Conservation (phyloP, 2,329 filamentous ascomycete species). For the Cercospora berteroae region DNA sequence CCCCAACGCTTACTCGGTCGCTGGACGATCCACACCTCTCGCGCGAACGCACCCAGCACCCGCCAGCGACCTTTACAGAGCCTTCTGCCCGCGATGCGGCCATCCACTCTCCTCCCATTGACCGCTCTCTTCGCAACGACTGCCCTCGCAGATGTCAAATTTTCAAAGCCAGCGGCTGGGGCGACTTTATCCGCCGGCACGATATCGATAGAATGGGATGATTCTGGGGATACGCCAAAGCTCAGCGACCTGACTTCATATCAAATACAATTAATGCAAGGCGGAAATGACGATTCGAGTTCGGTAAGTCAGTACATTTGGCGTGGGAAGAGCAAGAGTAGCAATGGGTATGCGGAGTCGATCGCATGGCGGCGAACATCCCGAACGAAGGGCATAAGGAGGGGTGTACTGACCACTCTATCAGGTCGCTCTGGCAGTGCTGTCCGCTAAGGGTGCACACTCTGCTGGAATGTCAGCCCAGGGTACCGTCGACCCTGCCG, state of each 20-base stretch:
- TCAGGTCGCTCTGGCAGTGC: constrained; percentile 1
- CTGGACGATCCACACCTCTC: not conserved
- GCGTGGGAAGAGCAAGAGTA: not conserved
- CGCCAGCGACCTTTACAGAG: not conserved
- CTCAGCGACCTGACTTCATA: constrained; percentile 55
- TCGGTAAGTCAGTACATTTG: constrained; percentile 42
- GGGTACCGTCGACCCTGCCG: constrained; percentile 21
- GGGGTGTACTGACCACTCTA: not conserved
- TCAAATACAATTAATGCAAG: constrained; percentile 59
- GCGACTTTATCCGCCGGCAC: constrained; percentile 50
- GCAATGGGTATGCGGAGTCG: not conserved
- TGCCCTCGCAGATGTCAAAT: constrained; percentile 53
- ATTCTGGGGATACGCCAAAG: constrained; percentile 52
- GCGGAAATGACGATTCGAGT: constrained; percentile 53
- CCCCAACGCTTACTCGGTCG: not conserved
- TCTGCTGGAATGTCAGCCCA: constrained; percentile 14
- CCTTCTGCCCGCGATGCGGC: constrained; percentile 9
- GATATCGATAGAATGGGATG: constrained; percentile 57
- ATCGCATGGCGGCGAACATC: not conserved
- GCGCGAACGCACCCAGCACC: not conserved
- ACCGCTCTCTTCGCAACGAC: constrained; percentile 42
- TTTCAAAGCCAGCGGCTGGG: constrained; percentile 55
- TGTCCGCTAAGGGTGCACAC: constrained; percentile 10
- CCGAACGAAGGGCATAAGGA: not conserved
- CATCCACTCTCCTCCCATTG: constrained; percentile 11